Evolutionary conservation across 306 rosid species (phyloP), one percentile per base, ranked within the genome.

Genomic region (Medicago ruthenica): DNA sequence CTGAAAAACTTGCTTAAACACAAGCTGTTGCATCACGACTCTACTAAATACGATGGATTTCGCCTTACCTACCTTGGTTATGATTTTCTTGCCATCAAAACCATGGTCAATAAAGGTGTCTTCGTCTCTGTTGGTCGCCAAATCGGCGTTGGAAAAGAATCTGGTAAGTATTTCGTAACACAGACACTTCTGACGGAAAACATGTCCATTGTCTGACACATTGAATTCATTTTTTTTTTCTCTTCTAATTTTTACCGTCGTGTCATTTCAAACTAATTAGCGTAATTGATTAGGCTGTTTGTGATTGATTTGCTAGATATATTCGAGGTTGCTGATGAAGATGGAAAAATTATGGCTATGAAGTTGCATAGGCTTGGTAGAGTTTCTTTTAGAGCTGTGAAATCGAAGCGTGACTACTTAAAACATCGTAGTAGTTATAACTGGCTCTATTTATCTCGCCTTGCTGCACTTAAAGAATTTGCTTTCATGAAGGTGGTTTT

Each of bases 401-500:
- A 94, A 80, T 85, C 96, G 3, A 94, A 94, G 92, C 98, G 98
- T 79, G 98, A 92, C 81, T 94, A 94, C 79, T 81, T 94, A 77
- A 85, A 81, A 83, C 97, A 94, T 76, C 95, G 95, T 24, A 90
- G 93, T 55, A 90, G 95, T 88, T 94, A 27, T 70, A 94, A 86
- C 72, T 94, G 98, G 98, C 88, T 94, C 14, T 94, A 94, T 80
- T 86, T 94, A 80, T 94, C 98, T 42, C 88, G 98, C 60, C 98
- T 94, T 36, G 97, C 98, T 13, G 97, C 97, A 1, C 88, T 87
- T 63, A 94, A 92, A 84, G 97, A 94, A 75, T 94, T 85, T 78
- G 89, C 98, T 64, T 94, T 94, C 80, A 92, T 94, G 98, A 92
- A 91, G 97, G 98, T 91, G 97, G 96, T 91, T 74, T 78, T 16